Evolutionary conservation across 208 protist species (phyloP), one percentile per base, ranked within the genome.

Genomic region (Borovskyia barvae): DNA sequence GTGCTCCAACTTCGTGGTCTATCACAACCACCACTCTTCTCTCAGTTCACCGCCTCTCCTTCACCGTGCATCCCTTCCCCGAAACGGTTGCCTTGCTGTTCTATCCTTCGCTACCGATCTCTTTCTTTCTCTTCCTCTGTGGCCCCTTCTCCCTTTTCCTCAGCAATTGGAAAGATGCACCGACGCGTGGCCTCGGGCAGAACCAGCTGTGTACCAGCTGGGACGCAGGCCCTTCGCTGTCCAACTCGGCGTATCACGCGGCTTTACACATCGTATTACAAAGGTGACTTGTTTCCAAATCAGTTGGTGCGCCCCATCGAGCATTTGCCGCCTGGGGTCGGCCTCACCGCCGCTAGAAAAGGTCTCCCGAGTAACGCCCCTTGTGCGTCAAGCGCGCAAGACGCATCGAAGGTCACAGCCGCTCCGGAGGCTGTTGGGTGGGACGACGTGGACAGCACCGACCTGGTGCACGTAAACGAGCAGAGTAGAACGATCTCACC

Each of bases 211-310:
- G 40, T 49, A 25, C 22, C 11, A 22, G 26, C 24, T 26, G 26
- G 29, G 3, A 28, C 33, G 5, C 19, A 43, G 49, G 50, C 72
- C 1, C 63, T 95, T 46, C 15, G 19, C 9, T 70, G 77, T 56
- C 79, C 80, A 47, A 58, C 68, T 7, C 80, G 85, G 1, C 60
- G 49, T 69, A 67, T 90, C 25, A 95, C 85, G 19, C 77, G 89
- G 12, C 69, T 95, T 19, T 95, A 95, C 71, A 93, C 90, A 9
- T 93, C 86, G 15, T 95, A 80, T 63, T 95, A 84, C 66, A 57
- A 75, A 6, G 86, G 84, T 1, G 63, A 82, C 24, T 67, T 92
- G 4, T 93, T 80, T 29, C 90, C 90, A 0, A 87, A 64, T 43
- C 90, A 95, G 51, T 58, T 95, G 5, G 84, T 92, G 41, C 77